Percentiles rank a stretch among this genome's conserved stretches.
Evolutionary conservation across 2,329 filamentous ascomycete genomes (phyloP).

Genomic region (Colletotrichum coccodes): DNA sequence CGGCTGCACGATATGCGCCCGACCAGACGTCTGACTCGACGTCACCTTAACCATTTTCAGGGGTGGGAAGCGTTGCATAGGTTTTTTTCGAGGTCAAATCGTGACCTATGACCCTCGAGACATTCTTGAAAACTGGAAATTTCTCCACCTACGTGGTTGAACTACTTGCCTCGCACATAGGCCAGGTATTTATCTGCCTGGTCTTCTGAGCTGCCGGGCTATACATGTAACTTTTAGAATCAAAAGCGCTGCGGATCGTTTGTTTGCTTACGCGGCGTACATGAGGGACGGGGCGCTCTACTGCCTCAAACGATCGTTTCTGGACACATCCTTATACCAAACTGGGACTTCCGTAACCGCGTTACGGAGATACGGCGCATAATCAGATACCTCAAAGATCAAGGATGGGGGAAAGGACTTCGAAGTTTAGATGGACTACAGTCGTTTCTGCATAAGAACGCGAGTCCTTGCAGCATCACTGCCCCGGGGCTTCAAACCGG

Average conservation of each 20-base stretch:
- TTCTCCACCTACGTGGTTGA: not conserved
- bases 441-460: constrained; percentile 29
- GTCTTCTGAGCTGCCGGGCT: not conserved
- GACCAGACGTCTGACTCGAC: constrained; percentile 35
- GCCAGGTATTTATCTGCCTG: not conserved
- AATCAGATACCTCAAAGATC: constrained; percentile 22
- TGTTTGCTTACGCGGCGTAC: constrained; percentile 27
- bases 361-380: constrained; percentile 28
- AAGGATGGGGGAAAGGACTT: constrained; percentile 4
- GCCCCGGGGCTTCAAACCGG: not conserved
- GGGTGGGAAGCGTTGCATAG: not conserved
- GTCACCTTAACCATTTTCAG: constrained; percentile 8
- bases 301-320: constrained; percentile 28
- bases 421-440: constrained; percentile 23
- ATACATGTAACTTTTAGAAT: constrained; percentile 2
- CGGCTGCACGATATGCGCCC: constrained; percentile 36
- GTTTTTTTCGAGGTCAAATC: not conserved
- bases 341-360: constrained; percentile 7
- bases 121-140: not conserved
- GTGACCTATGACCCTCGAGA: not conserved
- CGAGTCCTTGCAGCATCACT: not conserved
- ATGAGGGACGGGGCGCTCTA: constrained; percentile 1
- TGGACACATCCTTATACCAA: constrained; percentile 28
- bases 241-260: constrained; percentile 24
- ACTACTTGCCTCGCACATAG: not conserved